These are phyloP conservation scores for Jatropha multifida DNA, from an alignment of 441 rosid species.

Conservation along the genomic window DNA sequence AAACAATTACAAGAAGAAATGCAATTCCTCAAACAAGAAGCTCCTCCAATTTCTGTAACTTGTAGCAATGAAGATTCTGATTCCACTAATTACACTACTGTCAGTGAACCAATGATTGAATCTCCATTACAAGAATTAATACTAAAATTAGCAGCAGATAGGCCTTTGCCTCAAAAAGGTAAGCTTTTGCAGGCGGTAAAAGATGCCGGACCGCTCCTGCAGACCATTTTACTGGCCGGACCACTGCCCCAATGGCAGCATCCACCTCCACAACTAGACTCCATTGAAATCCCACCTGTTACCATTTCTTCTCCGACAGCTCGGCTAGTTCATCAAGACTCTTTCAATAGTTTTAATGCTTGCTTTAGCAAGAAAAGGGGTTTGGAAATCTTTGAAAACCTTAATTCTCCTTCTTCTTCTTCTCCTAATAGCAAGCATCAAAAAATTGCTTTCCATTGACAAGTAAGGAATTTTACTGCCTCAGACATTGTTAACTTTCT, in stretches of 20 bases:
- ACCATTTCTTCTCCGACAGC: conserved; percentile 47
- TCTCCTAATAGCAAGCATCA: conserved; percentile 38
- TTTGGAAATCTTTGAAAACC: conserved; percentile 29
- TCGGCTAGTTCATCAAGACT: conserved; percentile 39
- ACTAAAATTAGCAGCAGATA: conserved; percentile 42
- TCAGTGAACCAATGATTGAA: background rate
- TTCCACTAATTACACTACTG: conserved; percentile 17
- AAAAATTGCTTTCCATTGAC: conserved; percentile 32
- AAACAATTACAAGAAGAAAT: conserved; percentile 21
- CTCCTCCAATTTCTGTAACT: conserved; percentile 25
- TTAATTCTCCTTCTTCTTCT: conserved; percentile 34
- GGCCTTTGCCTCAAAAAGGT: conserved; percentile 79
- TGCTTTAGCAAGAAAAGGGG: conserved; percentile 43
- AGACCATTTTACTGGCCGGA: conserved; percentile 83
- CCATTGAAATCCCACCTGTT: conserved; percentile 77
- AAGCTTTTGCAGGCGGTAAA: conserved; percentile 84
- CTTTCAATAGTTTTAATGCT: conserved; percentile 33
- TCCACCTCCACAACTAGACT: conserved; percentile 64
- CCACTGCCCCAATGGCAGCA: conserved; percentile 94
- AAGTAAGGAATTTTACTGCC: background rate
- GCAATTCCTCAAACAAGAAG: conserved; percentile 19
- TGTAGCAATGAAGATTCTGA: conserved; percentile 38
- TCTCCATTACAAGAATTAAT: conserved; percentile 28
- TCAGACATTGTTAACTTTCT: background rate
- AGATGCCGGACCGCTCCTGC: conserved; percentile 84